phyloP scores from a whole-genome alignment of 2,329 filamentous ascomycete genomes.

The Alternaria alternata region DNA sequence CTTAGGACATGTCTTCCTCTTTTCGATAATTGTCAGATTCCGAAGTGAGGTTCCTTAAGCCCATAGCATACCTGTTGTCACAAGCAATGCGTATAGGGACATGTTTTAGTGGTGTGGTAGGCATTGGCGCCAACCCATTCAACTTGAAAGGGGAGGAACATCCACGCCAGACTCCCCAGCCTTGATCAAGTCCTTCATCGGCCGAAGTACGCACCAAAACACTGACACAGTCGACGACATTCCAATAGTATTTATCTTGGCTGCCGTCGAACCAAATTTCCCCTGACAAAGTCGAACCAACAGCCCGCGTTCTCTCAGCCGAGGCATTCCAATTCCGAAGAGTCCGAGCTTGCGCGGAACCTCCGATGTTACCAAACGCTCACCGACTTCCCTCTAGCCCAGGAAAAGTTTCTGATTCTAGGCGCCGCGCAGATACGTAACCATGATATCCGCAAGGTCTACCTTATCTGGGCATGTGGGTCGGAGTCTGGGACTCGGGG shows the following conservation, averaged over 20 bases:
- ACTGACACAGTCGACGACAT: background rate
- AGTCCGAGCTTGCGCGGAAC: conserved; percentile 24
- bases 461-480: conserved; percentile 40
- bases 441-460: conserved; percentile 37
- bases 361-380: conserved; percentile 15
- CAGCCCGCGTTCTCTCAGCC: conserved; percentile 17
- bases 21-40: background rate
- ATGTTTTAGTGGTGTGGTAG: background rate
- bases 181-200: background rate
- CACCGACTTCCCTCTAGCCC: conserved; percentile 21
- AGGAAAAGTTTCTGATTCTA: conserved; percentile 22
- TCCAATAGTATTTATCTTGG: conserved; percentile 6
- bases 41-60: background rate
- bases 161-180: background rate
- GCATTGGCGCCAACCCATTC: background rate
- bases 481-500: conserved; percentile 10
- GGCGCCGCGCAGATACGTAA: conserved; percentile 15
- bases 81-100: background rate
- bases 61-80: background rate
- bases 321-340: conserved; percentile 22
- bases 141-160: background rate
- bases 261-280: conserved; percentile 2
- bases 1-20: background rate
- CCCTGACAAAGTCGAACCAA: conserved; percentile 15
- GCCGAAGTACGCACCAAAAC: background rate